phyloP scores from a whole-genome alignment of 805 yeast genomes.

The Candida andamanensis region DNA sequence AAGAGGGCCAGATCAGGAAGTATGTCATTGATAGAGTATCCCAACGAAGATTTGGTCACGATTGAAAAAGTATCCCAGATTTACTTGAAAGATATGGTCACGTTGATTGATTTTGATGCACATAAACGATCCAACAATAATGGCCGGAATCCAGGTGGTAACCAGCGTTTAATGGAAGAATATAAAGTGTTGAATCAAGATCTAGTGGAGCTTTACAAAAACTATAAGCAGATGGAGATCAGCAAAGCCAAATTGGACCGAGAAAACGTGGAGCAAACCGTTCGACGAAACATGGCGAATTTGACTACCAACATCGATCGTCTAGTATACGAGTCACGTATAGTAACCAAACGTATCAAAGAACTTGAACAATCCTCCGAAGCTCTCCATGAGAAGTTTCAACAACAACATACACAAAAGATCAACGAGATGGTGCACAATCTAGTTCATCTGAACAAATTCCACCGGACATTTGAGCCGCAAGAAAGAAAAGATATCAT shows the following conservation, averaged over 20 bases:
- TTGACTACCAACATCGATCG: constrained; percentile 33
- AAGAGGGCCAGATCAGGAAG: constrained; percentile 5
- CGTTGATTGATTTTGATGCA: constrained; percentile 18
- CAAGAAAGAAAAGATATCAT: constrained; percentile 25
- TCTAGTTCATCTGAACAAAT: constrained; percentile 26
- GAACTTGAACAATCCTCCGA: constrained; percentile 34
- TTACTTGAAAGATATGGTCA: constrained; percentile 8
- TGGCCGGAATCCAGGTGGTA: constrained; percentile 6
- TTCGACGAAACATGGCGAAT: constrained; percentile 25
- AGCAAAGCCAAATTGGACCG: constrained; percentile 21
- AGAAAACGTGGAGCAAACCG: constrained; percentile 23
- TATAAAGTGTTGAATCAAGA: constrained; percentile 28
- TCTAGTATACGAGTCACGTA: constrained; percentile 35
- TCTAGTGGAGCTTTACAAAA: constrained; percentile 22
- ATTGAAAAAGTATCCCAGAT: constrained; percentile 6
- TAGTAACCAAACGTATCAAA: constrained; percentile 34
- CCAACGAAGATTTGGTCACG: constrained; percentile 15
- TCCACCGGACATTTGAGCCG: constrained; percentile 25
- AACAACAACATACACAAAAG: constrained; percentile 23
- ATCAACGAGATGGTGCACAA: constrained; percentile 20
- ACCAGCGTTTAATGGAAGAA: constrained; percentile 12
- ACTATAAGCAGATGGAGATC: constrained; percentile 21
- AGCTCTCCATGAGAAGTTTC: constrained; percentile 22
- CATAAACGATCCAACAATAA: constrained; percentile 12
- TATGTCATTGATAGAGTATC: constrained; percentile 6